These are phyloP conservation scores for Entelexis paramagnoliae DNA, from an alignment of 1,139 yeast genomes.

Conservation along the genomic window DNA sequence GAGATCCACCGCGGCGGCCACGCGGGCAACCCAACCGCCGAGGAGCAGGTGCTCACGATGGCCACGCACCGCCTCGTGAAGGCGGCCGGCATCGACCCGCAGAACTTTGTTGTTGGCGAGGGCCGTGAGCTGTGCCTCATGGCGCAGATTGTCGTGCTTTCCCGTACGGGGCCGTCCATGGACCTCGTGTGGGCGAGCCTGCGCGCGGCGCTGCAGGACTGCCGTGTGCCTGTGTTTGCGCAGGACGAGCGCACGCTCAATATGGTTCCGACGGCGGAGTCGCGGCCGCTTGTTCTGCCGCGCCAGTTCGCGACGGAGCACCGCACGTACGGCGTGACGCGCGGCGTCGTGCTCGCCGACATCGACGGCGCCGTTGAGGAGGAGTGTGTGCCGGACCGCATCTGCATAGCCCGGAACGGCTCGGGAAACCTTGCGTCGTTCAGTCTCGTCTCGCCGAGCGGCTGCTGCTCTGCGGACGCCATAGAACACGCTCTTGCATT, in stretches of 20 bases:
- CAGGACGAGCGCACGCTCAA: conserved; percentile 27
- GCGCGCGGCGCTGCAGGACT: conserved; percentile 49
- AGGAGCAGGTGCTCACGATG: conserved; percentile 77
- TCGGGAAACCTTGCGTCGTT: conserved; percentile 3
- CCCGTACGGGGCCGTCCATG: conserved; percentile 70
- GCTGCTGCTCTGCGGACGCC: conserved; percentile 2
- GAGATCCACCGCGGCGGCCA: conserved; percentile 59
- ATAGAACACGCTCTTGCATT: conserved; percentile 1
- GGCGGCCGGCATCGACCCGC: conserved; percentile 27
- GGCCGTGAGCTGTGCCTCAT: conserved; percentile 54
- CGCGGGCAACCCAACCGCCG: conserved; percentile 75
- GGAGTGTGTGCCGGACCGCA: conserved; percentile 19
- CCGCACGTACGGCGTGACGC: conserved; percentile 19
- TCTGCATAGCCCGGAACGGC: conserved; percentile 10
- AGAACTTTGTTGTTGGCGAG: conserved; percentile 28
- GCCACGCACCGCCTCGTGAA: conserved; percentile 43
- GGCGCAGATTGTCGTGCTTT: conserved; percentile 67
- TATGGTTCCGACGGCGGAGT: conserved; percentile 12
- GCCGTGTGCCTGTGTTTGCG: conserved; percentile 56
- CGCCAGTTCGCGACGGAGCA: conserved; percentile 11
- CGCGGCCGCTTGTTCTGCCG: conserved; percentile 18
- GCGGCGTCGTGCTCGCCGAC: conserved; percentile 21
- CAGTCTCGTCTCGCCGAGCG: conserved; percentile 13
- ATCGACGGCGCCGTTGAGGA: conserved; percentile 26
- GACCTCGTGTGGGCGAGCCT: conserved; percentile 69